Evolutionary conservation across 2,329 filamentous ascomycete species (phyloP).

Genomic region (Ceratocystis eucalypticola): DNA sequence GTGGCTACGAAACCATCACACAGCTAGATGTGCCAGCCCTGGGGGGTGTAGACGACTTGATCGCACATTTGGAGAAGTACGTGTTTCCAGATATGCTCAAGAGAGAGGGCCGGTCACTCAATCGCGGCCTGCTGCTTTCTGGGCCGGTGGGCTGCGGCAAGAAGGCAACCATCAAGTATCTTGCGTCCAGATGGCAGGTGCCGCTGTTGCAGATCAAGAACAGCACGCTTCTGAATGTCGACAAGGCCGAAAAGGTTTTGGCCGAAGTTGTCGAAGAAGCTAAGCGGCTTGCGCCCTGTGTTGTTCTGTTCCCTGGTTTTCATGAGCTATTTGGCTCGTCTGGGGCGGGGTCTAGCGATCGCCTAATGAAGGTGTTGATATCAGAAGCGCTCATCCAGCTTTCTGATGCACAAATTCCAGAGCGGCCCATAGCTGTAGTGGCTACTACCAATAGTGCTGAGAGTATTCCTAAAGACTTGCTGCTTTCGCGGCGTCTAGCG

Average conservation of each 20-base stretch:
- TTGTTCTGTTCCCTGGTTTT: slow-evolving; percentile 86
- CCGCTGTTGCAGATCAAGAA: slow-evolving; percentile 49
- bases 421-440: slow-evolving; percentile 62
- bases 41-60: slow-evolving; percentile 25
- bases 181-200: slow-evolving; percentile 57
- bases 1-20: slow-evolving; percentile 26
- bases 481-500: slow-evolving; percentile 63
- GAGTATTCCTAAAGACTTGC: slow-evolving; percentile 65
- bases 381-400: slow-evolving; percentile 14
- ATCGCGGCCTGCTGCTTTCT: slow-evolving; percentile 54
- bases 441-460: slow-evolving; percentile 85
- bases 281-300: slow-evolving; percentile 68
- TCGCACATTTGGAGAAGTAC: slow-evolving; percentile 17
- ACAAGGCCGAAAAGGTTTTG: slow-evolving; percentile 30
- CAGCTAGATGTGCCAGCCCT: slow-evolving; percentile 21
- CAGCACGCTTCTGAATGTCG: slow-evolving; percentile 28
- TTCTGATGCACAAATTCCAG: slow-evolving; percentile 10
- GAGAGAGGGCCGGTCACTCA: slow-evolving; percentile 8
- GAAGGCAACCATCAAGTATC: slow-evolving; percentile 59
- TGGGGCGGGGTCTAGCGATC: slow-evolving; percentile 47
- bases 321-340: slow-evolving; percentile 37
- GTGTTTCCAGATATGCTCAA: slow-evolving; percentile 17
- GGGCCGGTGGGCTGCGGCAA: slow-evolving; percentile 74
- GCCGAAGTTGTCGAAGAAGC: slow-evolving; percentile 51
- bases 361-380: slow-evolving; percentile 36